Percentiles rank a stretch among this genome's conserved stretches.
Evolutionary conservation across 1,284 basidiomycete species (phyloP).

Genomic region (Bjerkandera adusta): DNA sequence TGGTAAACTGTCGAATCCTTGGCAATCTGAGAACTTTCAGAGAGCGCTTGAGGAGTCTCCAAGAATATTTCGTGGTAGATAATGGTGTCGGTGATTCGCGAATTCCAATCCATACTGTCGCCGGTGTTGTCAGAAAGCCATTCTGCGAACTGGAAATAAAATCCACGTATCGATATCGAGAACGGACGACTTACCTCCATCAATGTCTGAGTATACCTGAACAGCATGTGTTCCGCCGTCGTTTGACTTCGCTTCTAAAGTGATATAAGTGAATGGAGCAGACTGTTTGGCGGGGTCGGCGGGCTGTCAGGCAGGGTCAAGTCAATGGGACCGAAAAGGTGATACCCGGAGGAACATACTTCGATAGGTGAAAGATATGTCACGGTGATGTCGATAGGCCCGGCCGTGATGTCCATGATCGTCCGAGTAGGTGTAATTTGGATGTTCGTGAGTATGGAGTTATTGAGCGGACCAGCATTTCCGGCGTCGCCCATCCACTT

Average conservation of each 20-base stretch:
- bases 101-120: not conserved
- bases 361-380: constrained; percentile 19
- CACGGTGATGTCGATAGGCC: constrained; percentile 13
- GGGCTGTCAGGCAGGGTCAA: constrained; percentile 7
- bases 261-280: constrained; percentile 24
- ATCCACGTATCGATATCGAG: too few relatives aligned
- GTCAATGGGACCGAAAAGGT: constrained; percentile 12
- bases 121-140: constrained; percentile 5
- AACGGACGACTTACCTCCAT: constrained; percentile 25
- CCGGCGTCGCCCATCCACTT: constrained; percentile 32
- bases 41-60: not conserved
- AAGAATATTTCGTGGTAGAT: constrained; percentile 1
- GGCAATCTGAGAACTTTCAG: not conserved
- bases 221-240: constrained; percentile 25
- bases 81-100: not conserved
- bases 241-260: constrained; percentile 22
- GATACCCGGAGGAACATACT: constrained; percentile 2
- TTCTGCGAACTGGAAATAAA: not conserved
- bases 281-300: constrained; percentile 21
- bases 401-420: constrained; percentile 14
- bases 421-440: constrained; percentile 17
- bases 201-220: constrained; percentile 28
- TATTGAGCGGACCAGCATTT: constrained; percentile 5
- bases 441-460: constrained; percentile 12
- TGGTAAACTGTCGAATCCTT: constrained; percentile 1